Evolutionary conservation across 805 yeast species (phyloP).

Genomic region (Candida railenensis): DNA sequence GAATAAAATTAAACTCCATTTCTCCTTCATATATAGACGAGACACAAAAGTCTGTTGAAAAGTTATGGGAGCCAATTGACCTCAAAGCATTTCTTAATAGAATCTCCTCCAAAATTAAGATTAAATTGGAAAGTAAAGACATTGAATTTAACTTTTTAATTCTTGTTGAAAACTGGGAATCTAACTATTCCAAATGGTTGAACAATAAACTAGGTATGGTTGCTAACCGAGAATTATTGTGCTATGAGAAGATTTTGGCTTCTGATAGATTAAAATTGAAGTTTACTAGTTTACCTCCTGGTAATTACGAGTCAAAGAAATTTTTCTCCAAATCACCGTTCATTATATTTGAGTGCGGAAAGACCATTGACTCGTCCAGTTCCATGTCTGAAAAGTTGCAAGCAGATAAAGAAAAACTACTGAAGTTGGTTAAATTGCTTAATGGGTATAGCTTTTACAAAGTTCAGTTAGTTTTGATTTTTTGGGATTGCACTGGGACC

Average conservation of each 20-base stretch:
- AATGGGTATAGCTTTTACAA: constrained; percentile 34
- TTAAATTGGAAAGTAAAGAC: constrained; percentile 17
- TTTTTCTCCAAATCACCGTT: constrained; percentile 42
- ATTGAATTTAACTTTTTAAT: constrained; percentile 35
- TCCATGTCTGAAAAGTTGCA: constrained; percentile 30
- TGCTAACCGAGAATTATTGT: constrained; percentile 22
- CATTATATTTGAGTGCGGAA: constrained; percentile 54
- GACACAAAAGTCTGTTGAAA: constrained; percentile 33
- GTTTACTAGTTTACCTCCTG: constrained; percentile 42
- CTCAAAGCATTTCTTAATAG: constrained; percentile 31
- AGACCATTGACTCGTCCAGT: not conserved
- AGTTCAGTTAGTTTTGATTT: constrained; percentile 39
- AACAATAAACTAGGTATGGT: constrained; percentile 41
- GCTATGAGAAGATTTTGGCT: constrained; percentile 25
- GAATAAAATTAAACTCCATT: constrained; percentile 19
- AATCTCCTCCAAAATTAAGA: constrained; percentile 25
- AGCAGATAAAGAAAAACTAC: constrained; percentile 35
- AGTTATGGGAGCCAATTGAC: constrained; percentile 50
- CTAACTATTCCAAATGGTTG: constrained; percentile 50
- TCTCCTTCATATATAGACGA: constrained; percentile 17
- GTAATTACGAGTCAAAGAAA: constrained; percentile 16
- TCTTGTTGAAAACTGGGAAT: constrained; percentile 49
- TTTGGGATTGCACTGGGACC: constrained; percentile 36
- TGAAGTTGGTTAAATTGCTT: constrained; percentile 33
- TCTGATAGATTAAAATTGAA: constrained; percentile 27